phyloP scores from a whole-genome alignment of 768 basidiomycete genomes.

The Phanerodontia chrysosporium region DNA sequence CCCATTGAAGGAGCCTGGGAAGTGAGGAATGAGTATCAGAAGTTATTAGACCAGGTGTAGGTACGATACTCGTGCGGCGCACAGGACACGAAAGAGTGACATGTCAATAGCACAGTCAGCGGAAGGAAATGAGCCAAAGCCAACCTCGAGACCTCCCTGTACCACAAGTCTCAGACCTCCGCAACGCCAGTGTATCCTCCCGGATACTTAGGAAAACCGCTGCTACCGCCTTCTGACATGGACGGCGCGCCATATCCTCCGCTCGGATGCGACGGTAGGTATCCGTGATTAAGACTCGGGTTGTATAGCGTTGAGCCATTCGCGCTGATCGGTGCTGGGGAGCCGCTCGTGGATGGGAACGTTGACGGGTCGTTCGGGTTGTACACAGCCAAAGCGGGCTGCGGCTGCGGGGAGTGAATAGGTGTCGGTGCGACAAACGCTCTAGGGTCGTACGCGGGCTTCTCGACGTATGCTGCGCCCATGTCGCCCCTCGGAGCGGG shows the following conservation, averaged over 20 bases:
- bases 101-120: too few species aligned
- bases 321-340: not conserved
- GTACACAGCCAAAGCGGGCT: not conserved
- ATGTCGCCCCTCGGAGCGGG: not conserved
- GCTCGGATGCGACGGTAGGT: not conserved
- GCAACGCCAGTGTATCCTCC: slow-evolving; percentile 10
- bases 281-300: not conserved
- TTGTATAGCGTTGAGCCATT: not conserved
- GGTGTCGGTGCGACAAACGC: not conserved
- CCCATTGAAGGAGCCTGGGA: too few species aligned
- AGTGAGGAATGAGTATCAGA: too few species aligned
- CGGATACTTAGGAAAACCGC: not conserved
- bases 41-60: too few species aligned
- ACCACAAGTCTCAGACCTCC: slow-evolving; percentile 11
- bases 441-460: not conserved
- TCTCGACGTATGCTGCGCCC: not conserved
- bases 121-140: too few species aligned
- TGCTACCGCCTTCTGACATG: too few species aligned
- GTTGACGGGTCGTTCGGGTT: slow-evolving; percentile 13
- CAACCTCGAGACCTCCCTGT: too few species aligned
- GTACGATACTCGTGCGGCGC: too few species aligned
- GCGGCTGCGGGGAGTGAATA: not conserved
- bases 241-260: not conserved
- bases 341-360: slow-evolving; percentile 3
- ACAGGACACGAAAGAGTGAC: too few species aligned